These are phyloP conservation scores for Eragrostis nindensis DNA, from an alignment of 176 grass and related monocot genomes.

Conservation along the genomic window DNA sequence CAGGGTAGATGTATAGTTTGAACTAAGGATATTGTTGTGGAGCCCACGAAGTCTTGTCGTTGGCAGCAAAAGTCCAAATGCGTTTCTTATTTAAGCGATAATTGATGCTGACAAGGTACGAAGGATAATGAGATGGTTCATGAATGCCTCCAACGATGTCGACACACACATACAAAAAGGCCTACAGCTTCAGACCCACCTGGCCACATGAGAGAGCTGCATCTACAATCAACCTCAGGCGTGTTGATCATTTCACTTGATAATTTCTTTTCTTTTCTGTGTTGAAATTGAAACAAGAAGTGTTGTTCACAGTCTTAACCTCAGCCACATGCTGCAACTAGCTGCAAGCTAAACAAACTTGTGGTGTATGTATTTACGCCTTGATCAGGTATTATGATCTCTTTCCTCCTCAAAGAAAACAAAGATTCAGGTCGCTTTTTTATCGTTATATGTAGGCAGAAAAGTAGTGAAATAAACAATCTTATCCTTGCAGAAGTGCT, in stretches of 20 bases:
- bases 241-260: too few species aligned
- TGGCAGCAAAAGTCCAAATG: background rate
- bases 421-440: background rate
- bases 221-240: too few species aligned
- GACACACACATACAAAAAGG: background rate
- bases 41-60: background rate
- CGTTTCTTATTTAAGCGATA: background rate
- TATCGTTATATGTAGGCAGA: background rate
- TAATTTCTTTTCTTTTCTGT: background rate
- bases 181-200: slow-evolving; percentile 9
- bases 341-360: background rate
- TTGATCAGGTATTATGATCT: background rate
- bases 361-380: background rate
- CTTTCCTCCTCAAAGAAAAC: background rate
- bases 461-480: background rate
- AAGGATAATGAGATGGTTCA: slow-evolving; percentile 14
- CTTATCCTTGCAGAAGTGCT: slow-evolving; percentile 13
- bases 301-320: background rate
- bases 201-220: background rate
- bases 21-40: too few species aligned
- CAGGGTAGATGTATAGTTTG: too few species aligned
- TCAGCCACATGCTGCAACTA: background rate
- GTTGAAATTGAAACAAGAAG: background rate
- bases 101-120: slow-evolving; percentile 38
- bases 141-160: slow-evolving; percentile 21